phyloP scores from a whole-genome alignment of 352 stramenopile species.

The Chrysophaeum taylorii region DNA sequence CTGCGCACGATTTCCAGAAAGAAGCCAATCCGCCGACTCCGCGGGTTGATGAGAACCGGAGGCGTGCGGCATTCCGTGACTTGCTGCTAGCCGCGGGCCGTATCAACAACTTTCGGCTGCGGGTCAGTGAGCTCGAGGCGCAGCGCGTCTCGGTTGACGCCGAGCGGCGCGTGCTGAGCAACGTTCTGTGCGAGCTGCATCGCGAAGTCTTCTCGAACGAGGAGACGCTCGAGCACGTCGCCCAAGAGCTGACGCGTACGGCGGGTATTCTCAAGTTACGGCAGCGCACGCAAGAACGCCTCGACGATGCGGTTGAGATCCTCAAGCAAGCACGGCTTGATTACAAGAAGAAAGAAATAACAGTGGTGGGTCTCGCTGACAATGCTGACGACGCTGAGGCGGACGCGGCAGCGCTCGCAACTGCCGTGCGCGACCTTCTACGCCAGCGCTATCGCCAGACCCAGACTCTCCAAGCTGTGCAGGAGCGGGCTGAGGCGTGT shows the following conservation, averaged over 20 bases:
- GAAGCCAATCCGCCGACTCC: conserved; percentile 16
- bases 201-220: conserved; percentile 21
- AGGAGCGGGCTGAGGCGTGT: conserved; percentile 15
- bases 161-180: conserved; percentile 15
- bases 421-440: conserved; percentile 25
- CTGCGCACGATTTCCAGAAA: background rate
- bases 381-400: conserved; percentile 24
- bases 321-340: conserved; percentile 18
- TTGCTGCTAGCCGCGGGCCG: conserved; percentile 27
- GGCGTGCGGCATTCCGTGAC: conserved; percentile 22
- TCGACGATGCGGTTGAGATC: conserved; percentile 17
- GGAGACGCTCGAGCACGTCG: conserved; percentile 23
- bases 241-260: conserved; percentile 22
- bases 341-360: conserved; percentile 20
- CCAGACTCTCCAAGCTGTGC: conserved; percentile 16
- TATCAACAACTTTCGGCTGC: conserved; percentile 30
- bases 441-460: conserved; percentile 28
- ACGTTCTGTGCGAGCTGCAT: conserved; percentile 11
- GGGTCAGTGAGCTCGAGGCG: conserved; percentile 24
- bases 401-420: conserved; percentile 20
- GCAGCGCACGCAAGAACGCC: conserved; percentile 1
- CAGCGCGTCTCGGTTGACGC: conserved; percentile 17
- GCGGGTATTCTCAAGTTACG: conserved; percentile 19
- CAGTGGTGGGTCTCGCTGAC: conserved; percentile 11
- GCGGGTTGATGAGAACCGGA: conserved; percentile 19